Conservation (phyloP, 2,329 filamentous ascomycete species). For the Plenodomus biglobosus region DNA sequence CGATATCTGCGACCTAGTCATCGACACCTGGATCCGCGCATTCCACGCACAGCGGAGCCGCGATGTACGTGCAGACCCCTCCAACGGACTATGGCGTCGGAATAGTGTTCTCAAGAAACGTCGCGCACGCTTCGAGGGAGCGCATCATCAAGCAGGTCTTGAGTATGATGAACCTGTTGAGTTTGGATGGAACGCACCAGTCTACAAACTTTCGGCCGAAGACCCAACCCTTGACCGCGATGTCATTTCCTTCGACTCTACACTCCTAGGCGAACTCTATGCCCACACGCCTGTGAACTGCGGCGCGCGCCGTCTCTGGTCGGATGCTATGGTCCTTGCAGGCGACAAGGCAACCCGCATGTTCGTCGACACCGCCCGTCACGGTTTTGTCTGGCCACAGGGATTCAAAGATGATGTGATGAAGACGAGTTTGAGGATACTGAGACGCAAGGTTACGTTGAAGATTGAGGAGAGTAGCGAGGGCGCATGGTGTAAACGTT, state of each 20-base stretch:
- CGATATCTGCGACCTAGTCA: constrained; percentile 33
- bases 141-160: neutral
- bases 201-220: constrained; percentile 10
- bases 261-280: constrained; percentile 25
- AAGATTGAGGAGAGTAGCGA: constrained; percentile 34
- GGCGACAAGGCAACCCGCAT: constrained; percentile 18
- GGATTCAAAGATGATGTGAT: constrained; percentile 30
- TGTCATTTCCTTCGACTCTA: neutral
- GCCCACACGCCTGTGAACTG: constrained; percentile 16
- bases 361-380: neutral
- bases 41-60: constrained; percentile 22
- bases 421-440: constrained; percentile 26
- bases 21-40: constrained; percentile 40
- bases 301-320: constrained; percentile 37
- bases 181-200: constrained; percentile 7
- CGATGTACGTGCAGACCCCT: neutral
- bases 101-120: constrained; percentile 13
- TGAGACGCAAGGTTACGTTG: constrained; percentile 28
- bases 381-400: constrained; percentile 6
- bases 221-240: constrained; percentile 14
- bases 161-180: neutral
- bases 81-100: constrained; percentile 13
- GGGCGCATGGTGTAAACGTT: constrained; percentile 35
- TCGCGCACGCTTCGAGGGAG: neutral
- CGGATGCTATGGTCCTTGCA: constrained; percentile 32